phyloP scores from a whole-genome alignment of 148 eudicot species.

The Rhododendron kiyosumense region DNA sequence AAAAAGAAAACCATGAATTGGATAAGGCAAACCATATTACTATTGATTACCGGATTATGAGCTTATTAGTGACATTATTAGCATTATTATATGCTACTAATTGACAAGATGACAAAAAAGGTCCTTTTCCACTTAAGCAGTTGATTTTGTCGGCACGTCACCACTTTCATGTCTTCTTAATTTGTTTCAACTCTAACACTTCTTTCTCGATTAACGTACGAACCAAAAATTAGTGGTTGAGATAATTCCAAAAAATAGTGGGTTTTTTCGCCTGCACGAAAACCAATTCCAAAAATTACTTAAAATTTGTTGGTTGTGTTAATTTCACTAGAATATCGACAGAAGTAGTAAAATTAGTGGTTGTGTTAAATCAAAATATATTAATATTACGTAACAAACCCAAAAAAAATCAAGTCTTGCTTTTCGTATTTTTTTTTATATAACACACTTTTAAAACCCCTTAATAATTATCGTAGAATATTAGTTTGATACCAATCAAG shows the following conservation, averaged over 20 bases:
- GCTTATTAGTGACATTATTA: not conserved
- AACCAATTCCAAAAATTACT: too few relatives aligned
- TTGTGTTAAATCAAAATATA: not conserved
- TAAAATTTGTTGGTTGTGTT: too few relatives aligned
- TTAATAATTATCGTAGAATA: too few relatives aligned
- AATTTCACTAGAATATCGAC: too few relatives aligned
- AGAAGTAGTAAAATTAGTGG: not conserved
- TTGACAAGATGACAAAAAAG: slow-evolving; percentile 20
- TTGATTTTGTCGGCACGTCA: slow-evolving; percentile 10
- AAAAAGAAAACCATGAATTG: not conserved
- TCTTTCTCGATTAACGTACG: not conserved
- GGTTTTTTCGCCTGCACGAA: too few relatives aligned
- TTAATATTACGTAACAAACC: too few relatives aligned
- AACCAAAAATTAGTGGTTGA: not conserved
- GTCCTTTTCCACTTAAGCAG: slow-evolving; percentile 8
- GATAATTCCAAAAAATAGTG: not conserved
- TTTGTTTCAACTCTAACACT: not conserved
- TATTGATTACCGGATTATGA: not conserved
- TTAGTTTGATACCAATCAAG: too few relatives aligned
- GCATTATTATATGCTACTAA: slow-evolving; percentile 17
- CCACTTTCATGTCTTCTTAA: not conserved
- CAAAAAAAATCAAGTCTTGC: too few relatives aligned
- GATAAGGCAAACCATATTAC: not conserved
- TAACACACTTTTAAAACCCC: too few relatives aligned
- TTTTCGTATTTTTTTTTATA: too few relatives aligned